phyloP scores from a whole-genome alignment of 768 basidiomycete genomes.

The Amanita fuliginea region DNA sequence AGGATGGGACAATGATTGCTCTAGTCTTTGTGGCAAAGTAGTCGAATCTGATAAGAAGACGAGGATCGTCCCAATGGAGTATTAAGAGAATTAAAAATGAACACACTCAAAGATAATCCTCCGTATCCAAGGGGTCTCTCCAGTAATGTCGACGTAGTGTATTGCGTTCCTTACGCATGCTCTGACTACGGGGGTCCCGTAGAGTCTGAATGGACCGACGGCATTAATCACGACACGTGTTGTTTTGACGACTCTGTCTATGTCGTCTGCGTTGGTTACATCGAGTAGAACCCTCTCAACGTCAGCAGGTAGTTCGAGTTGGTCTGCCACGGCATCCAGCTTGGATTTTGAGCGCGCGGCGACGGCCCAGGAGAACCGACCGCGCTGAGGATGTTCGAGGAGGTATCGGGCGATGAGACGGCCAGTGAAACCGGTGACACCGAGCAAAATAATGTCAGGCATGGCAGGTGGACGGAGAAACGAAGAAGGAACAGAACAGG shows the following conservation, averaged over 20 bases:
- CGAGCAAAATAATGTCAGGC: slow-evolving; percentile 54
- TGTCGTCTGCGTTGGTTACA: slow-evolving; percentile 36
- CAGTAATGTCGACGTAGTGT: slow-evolving; percentile 82
- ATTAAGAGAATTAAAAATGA: neutral
- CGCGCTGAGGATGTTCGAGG: slow-evolving; percentile 44
- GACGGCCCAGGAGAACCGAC: slow-evolving; percentile 53
- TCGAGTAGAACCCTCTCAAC: slow-evolving; percentile 46
- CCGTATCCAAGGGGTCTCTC: slow-evolving; percentile 58
- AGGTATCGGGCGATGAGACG: slow-evolving; percentile 61
- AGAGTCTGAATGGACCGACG: slow-evolving; percentile 65
- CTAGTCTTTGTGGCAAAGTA: slow-evolving; percentile 58
- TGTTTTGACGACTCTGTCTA: slow-evolving; percentile 46
- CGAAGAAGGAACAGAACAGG: neutral
- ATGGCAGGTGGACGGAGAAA: slow-evolving; percentile 2
- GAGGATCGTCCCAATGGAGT: slow-evolving; percentile 6
- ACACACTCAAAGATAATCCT: slow-evolving; percentile 50
- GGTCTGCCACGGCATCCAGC: slow-evolving; percentile 39
- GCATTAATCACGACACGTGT: slow-evolving; percentile 66
- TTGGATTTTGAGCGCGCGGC: slow-evolving; percentile 60
- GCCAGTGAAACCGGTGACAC: slow-evolving; percentile 74
- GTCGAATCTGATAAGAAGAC: slow-evolving; percentile 42
- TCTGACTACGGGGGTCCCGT: slow-evolving; percentile 63
- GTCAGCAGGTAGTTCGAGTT: slow-evolving; percentile 31
- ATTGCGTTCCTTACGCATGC: slow-evolving; percentile 65
- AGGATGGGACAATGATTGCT: slow-evolving; percentile 69